Evolutionary conservation across 768 basidiomycete species (phyloP), one percentile per base, ranked within the genome.

Genomic region (Russula lepida): DNA sequence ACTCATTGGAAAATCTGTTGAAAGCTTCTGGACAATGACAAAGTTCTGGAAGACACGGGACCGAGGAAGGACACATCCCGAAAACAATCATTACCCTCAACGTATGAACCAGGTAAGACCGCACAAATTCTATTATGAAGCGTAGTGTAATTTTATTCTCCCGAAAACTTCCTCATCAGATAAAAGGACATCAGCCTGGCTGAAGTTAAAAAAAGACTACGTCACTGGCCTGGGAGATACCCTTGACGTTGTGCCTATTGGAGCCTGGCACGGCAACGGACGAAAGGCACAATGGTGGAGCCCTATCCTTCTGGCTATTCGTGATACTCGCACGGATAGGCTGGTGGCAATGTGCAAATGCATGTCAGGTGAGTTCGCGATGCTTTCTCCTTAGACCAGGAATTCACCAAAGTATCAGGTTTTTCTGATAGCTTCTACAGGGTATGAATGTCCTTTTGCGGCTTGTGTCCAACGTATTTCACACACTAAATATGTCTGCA

Each of bases 171-270:
- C 32, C 17, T 44, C 44, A 53, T 47, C 77, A 72, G 93, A 95
- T 73, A 89, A 89, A 71, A 77, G 94, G 64, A 90, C 88, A 21
- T 85, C 80, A 28, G 86, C 89, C 2, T 95, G 94, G 94, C 70
- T 95, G 58, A 94, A 95, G 71, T 77, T 95, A 47, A 97, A 97
- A 74, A 93, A 91, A 69, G 94, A 95, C 70, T 97, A 95, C 70
- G 85, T 94, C 23, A 79, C 80, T 28, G 86, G 85, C 3, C 72
- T 91, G 39, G 86, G 86, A n/a, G 89, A 92, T 69, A 81, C 82
- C 65, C 80, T 84, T 30, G 88, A 88, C 69, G 73, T 87, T 57
- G 80, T 88, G 32, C 87, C 88, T 30, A 75, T 88, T 55, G 87
- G 84, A 51, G 93, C 90, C 47, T 95, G 91, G 89, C 84, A 92